Evolutionary conservation across 176 grass and related monocot genomes (phyloP).

Genomic region (Oryza punctata): DNA sequence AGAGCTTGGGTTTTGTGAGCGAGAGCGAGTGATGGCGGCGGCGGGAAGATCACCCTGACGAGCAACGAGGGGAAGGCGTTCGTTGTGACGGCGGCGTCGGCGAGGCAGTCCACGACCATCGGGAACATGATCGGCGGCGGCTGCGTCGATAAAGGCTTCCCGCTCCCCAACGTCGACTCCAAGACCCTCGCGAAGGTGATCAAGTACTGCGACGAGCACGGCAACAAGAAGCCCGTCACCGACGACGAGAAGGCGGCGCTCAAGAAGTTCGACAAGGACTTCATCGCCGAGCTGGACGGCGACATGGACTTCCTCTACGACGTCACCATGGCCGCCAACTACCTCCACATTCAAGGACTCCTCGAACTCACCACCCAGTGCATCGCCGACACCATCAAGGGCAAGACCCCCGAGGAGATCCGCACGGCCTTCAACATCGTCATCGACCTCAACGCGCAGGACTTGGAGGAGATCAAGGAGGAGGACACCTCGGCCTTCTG

Average conservation of each 20-base stretch:
- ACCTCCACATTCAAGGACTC: slow-evolving; percentile 14
- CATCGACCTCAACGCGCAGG: slow-evolving; percentile 1
- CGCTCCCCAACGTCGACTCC: background rate
- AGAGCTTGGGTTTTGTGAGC: background rate
- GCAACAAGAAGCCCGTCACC: background rate
- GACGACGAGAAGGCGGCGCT: background rate
- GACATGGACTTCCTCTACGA: background rate
- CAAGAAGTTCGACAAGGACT: background rate
- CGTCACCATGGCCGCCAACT: background rate
- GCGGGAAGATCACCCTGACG: too few relatives aligned
- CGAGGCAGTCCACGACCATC: too few relatives aligned
- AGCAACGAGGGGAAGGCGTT: too few relatives aligned
- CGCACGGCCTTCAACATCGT: background rate
- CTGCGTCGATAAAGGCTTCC: background rate
- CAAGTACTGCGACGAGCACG: slow-evolving; percentile 2
- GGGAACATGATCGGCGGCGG: too few relatives aligned
- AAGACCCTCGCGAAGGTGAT: background rate
- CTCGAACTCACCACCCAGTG: background rate
- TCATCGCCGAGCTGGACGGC: background rate
- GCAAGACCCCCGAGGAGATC: slow-evolving; percentile 6
- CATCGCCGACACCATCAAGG: background rate
- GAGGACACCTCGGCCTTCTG: slow-evolving; percentile 7
- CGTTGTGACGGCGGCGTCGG: too few relatives aligned
- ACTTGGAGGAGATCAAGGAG: background rate
- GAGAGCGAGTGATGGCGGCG: background rate